Evolutionary conservation across 257 asterid genomes (phyloP).

Genomic region (Orobanche coerulescens): DNA sequence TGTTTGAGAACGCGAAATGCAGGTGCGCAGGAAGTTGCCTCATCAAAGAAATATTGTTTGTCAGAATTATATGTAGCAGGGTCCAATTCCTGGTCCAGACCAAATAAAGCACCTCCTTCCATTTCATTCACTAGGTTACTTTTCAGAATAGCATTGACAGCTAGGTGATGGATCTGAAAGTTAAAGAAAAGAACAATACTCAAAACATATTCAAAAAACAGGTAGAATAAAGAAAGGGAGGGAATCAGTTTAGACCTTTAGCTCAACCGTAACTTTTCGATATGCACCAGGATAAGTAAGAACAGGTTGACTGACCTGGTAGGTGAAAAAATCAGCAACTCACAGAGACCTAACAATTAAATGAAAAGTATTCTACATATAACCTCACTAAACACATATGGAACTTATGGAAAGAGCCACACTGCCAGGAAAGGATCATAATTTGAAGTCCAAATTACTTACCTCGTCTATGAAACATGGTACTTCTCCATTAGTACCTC

Average conservation of each 20-base stretch:
- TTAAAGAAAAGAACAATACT: conserved; percentile 5
- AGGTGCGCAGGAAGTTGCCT: conserved; percentile 74
- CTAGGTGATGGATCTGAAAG: conserved; percentile 79
- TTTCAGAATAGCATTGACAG: conserved; percentile 92
- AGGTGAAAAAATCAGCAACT: conserved; percentile 28
- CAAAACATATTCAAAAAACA: neutral
- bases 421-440: neutral
- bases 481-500: conserved; percentile 75
- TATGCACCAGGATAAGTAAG: conserved; percentile 91
- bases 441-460: conserved; percentile 22
- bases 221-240: neutral
- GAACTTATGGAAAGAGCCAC: conserved; percentile 2
- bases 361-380: conserved; percentile 4
- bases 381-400: neutral
- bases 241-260: conserved; percentile 52
- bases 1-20: conserved; percentile 94
- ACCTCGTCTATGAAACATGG: conserved; percentile 89
- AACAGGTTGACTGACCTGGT: conserved; percentile 80
- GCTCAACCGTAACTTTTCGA: conserved; percentile 86
- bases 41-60: conserved; percentile 62
- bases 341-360: conserved; percentile 9
- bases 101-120: conserved; percentile 96
- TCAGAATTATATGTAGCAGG: conserved; percentile 35
- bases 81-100: conserved; percentile 67
- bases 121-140: conserved; percentile 95